Base-by-base conservation (phyloP, 495 filamentous ascomycete genomes). In the Patellaria atrata region DNA sequence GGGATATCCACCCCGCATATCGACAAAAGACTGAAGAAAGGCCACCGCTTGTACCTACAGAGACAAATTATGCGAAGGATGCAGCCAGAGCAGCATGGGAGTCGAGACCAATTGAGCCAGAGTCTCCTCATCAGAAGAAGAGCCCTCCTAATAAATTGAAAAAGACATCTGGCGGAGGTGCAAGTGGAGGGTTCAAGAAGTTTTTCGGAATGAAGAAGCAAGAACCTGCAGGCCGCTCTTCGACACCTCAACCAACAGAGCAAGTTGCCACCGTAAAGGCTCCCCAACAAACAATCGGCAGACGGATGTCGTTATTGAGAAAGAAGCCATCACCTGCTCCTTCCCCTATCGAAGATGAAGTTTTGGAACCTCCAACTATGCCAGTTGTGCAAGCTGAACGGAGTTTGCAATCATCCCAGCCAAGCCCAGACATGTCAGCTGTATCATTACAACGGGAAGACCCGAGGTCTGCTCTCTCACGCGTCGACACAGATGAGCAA, bases 401-500 rank as follows among this genome's bases (percentile, higher is more conserved):
- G 24, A 10, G 21, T 14, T 43, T 37, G 2, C 37, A 44, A 21
- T 31, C 29, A 37, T n/a, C 38, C 8, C 22, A 43, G 19, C 35
- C 23, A 20, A 44, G 37, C 45, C 27, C 43, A 15, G 49, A 33
- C 4, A 22, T 41, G 18, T 27, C 43, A 34, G 38, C 53, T n/a
- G 35, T 43, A 48, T 47, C 63, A 26, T 60, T 66, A 34, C 54
- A 69, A 43, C 50, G 63, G 20, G 65, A 69, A 7, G 24, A 31
- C 60, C 61, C 22, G 68, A 75, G 27, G 57, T 61, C 33, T 53
- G 27, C 13, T 15, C 22, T 68, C 11, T 79, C 75, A 10, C 70
- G 69, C 26, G 65, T 77, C 19, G 70, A 65, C 48, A 73, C 76
- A 3, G 64, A 65, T 17, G 82, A 87, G 47, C 70, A 72, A 24